These are phyloP conservation scores for Fusarium domesticum DNA, from an alignment of 2,329 filamentous ascomycete species.

Conservation along the genomic window DNA sequence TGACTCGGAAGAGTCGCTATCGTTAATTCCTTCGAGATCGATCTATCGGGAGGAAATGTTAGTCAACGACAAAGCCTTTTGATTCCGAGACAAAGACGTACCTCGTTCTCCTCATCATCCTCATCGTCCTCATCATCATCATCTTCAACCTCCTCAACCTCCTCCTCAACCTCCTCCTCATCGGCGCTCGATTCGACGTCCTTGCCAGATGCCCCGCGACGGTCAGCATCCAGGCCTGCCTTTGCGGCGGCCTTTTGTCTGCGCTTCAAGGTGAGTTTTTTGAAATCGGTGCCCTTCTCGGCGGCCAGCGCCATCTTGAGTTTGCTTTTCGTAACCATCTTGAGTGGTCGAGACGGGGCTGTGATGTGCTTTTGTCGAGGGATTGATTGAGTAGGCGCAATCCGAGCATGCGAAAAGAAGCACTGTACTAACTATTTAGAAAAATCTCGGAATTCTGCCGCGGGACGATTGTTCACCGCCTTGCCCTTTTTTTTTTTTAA, in stretches of 20 bases:
- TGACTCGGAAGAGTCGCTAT: conserved; percentile 64
- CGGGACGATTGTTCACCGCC: conserved; percentile 25
- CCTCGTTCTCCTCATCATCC: conserved; percentile 33
- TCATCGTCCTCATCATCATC: conserved; percentile 37
- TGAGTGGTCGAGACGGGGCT: conserved; percentile 5
- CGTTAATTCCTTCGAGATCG: conserved; percentile 56
- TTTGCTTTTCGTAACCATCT: conserved; percentile 47
- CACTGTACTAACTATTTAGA: conserved; percentile 20
- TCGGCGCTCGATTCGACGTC: conserved; percentile 35
- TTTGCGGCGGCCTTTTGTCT: conserved; percentile 44
- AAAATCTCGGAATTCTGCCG: conserved; percentile 34
- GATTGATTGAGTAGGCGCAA: conserved; percentile 8
- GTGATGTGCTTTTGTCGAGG: conserved; percentile 13
- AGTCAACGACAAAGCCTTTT: neutral
- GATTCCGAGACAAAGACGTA: conserved; percentile 14
- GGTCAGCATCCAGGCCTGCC: conserved; percentile 34
- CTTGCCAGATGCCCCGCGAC: conserved; percentile 21
- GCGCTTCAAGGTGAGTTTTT: conserved; percentile 50
- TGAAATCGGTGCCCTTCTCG: conserved; percentile 53
- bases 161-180: conserved; percentile 30
- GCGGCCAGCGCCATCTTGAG: conserved; percentile 53
- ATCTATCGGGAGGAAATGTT: conserved; percentile 35
- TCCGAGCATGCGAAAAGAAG: conserved; percentile 13
- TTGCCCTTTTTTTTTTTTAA: conserved; percentile 30
- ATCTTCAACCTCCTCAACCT: conserved; percentile 39